phyloP scores from a whole-genome alignment of 208 protist species.

The Acanthamoeba lenticulata region DNA sequence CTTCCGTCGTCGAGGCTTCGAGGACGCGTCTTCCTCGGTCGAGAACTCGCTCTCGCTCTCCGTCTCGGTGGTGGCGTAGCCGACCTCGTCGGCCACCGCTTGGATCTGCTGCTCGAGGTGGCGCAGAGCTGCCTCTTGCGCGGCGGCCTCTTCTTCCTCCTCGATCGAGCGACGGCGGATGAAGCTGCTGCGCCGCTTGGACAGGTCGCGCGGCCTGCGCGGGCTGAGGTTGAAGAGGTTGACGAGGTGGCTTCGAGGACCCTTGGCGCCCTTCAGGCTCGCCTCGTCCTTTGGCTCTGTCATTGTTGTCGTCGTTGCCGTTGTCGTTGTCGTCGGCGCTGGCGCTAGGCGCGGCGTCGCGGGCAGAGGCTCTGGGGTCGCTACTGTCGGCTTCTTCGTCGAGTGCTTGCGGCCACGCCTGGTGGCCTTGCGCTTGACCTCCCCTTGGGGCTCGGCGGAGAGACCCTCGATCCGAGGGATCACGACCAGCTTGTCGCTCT shows the following conservation, averaged over 20 bases:
- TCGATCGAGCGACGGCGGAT: not conserved
- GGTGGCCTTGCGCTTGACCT: not conserved
- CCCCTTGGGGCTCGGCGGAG: too few relatives aligned
- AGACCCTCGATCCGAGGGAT: not conserved
- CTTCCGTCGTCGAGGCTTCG: not conserved
- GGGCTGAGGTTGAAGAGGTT: constrained; percentile 15
- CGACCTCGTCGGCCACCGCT: not conserved
- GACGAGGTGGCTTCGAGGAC: not conserved
- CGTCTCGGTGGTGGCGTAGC: not conserved
- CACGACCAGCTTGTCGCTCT: not conserved
- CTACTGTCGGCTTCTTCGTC: not conserved
- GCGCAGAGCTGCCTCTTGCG: not conserved
- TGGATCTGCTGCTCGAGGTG: not conserved
- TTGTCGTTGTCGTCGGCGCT: not conserved
- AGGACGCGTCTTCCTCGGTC: not conserved
- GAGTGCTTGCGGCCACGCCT: not conserved
- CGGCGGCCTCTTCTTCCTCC: not conserved
- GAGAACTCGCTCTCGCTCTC: not conserved
- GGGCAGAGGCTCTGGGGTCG: too few relatives aligned
- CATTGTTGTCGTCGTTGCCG: not conserved
- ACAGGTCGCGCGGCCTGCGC: not conserved
- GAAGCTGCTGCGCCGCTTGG: constrained; percentile 40
- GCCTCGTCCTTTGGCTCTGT: not conserved
- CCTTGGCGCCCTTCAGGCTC: not conserved
- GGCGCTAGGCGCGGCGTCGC: too few relatives aligned